Base-by-base conservation (phyloP, 2,329 filamentous ascomycete species). In the Fusarium napiforme region DNA sequence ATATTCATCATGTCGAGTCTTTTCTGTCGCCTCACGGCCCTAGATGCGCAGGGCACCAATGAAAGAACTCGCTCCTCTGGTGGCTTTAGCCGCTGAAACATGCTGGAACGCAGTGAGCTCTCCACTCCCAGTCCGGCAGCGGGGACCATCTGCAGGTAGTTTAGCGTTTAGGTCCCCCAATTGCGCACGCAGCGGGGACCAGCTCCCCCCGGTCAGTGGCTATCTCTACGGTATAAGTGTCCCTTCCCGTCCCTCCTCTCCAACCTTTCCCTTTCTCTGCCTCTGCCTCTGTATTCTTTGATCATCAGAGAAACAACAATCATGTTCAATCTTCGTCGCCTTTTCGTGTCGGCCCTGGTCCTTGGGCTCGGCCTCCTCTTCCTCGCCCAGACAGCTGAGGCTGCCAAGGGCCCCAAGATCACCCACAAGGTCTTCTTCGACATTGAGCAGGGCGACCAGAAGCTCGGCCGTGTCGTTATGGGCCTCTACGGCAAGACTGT, bases 351-450 rank as follows among this genome's bases (percentile, higher is more conserved):
- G 79, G 87, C 92, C 79, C 88, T 97, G 81, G 89, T 97, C 80
- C 82, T 97, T 78, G 91, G 93, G 78, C 87, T 95, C 78, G 88
- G 89, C 77, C 87, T 96, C 81, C 85, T 95, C 76, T 90, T 94
- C 85, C 91, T 97, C 81, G 88, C 92, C 76, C 92, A 94, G 84
- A 89, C 90, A 39, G 91, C 89, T 68, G 90, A 93, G 77, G 93
- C 93, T 61, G 87, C 87, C 75, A 94, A 96, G 87, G 96, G 96
- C 52, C 96, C 94, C 73, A 97, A 96, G 91, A 96, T 98, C 87
- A 98, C 95, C 79, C 88, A 93, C 88, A 97, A 97, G 91, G 94
- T 96, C 84, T 96, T 90, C 88, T 96, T 97, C 83, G 93, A 96
- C 83, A 91, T 97, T 76, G 85, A 88, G 79, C 91, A 94, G 79